Evolutionary conservation across 164 flowering plant species (phyloP).

Genomic region (Cinnamomum chago): DNA sequence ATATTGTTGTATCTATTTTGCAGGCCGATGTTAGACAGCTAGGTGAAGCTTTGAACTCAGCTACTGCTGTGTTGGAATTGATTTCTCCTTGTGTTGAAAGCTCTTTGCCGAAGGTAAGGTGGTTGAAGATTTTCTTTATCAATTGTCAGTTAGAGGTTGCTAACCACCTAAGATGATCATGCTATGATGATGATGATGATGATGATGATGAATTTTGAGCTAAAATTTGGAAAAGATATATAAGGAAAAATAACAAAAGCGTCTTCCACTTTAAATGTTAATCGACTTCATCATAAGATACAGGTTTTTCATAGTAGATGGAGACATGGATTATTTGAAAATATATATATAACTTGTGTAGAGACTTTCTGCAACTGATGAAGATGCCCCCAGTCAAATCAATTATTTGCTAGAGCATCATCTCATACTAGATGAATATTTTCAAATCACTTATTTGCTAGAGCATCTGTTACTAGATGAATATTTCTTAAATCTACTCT

Average conservation of each 20-base stretch:
- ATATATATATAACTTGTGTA: too few relatives aligned
- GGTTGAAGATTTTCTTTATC: neutral
- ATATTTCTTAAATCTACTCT: too few relatives aligned
- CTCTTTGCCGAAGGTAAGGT: conserved; percentile 52
- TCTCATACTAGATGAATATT: too few relatives aligned
- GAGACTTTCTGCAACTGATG: neutral
- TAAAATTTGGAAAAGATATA: neutral
- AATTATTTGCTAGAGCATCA: neutral
- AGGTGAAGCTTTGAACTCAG: conserved; percentile 49
- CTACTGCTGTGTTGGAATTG: conserved; percentile 43
- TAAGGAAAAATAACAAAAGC: neutral
- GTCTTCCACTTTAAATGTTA: too few relatives aligned
- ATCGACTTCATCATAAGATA: too few relatives aligned
- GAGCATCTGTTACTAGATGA: too few relatives aligned
- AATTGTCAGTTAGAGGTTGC: too few relatives aligned
- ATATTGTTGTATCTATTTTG: neutral
- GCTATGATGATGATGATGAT: neutral
- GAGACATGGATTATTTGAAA: too few relatives aligned
- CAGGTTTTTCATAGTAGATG: too few relatives aligned
- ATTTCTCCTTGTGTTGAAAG: conserved; percentile 36
- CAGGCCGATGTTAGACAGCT: conserved; percentile 59
- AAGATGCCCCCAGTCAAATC: neutral
- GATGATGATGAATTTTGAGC: neutral
- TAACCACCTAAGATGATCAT: neutral
- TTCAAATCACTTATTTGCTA: too few relatives aligned